Evolutionary conservation across 129 eudicot genomes (phyloP).

Genomic region (Lactuca sativa): DNA sequence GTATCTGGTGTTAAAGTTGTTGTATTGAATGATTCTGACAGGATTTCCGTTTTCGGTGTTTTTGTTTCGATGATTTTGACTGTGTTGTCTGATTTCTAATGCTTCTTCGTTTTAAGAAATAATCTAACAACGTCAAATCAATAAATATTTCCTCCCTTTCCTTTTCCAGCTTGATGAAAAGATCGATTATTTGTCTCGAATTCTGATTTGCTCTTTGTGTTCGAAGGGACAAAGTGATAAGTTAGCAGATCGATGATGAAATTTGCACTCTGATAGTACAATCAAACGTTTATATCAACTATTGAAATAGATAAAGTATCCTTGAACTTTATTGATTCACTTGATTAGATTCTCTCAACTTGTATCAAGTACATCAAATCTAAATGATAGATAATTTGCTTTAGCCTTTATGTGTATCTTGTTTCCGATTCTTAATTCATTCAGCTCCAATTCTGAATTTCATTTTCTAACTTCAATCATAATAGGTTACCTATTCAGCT

Average conservation of each 20-base stretch:
- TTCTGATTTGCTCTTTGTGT: constrained; percentile 12
- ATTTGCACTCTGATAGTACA: constrained; percentile 1
- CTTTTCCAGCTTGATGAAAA: constrained; percentile 13
- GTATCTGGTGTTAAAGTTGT: constrained; percentile 16
- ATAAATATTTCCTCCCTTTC: not conserved
- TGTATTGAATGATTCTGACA: constrained; percentile 15
- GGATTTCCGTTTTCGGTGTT: constrained; percentile 17
- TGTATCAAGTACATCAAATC: constrained; percentile 5
- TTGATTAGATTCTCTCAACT: not conserved
- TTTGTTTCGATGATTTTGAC: not conserved
- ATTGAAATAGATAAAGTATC: not conserved
- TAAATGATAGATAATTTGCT: not conserved
- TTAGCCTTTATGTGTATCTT: not conserved
- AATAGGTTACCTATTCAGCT: not conserved
- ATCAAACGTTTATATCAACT: constrained; percentile 1
- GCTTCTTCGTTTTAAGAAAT: constrained; percentile 5
- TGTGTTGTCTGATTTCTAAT: constrained; percentile 11
- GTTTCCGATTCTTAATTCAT: not conserved
- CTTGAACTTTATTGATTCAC: not conserved
- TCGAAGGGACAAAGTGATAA: not conserved
- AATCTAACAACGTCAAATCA: not conserved
- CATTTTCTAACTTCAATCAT: not conserved
- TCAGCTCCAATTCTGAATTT: constrained; percentile 1
- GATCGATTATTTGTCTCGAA: not conserved
- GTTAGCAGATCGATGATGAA: constrained; percentile 13